Percentiles rank a stretch among this genome's conserved stretches.
These are phyloP conservation scores for Microdochium paspali DNA, from an alignment of 2,329 filamentous ascomycete genomes.

Conservation along the genomic window DNA sequence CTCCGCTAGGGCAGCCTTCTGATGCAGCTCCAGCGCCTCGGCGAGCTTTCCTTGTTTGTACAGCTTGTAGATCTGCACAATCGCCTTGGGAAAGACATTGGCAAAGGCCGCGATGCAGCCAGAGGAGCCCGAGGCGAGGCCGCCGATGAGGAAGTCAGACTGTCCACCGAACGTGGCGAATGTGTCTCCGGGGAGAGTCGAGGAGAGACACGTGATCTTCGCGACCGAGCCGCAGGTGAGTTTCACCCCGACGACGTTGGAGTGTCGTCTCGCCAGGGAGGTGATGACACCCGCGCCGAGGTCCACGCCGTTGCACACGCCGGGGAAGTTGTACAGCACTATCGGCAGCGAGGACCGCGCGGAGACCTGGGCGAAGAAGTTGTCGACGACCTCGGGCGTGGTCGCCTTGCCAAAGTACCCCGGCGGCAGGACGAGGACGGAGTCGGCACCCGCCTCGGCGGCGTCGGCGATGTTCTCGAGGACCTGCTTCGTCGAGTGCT, in stretches of 20 bases:
- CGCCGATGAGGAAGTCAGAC: conserved; percentile 60
- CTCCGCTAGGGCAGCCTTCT: conserved; percentile 55
- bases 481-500: conserved; percentile 55
- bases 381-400: conserved; percentile 43
- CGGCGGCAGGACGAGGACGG: conserved; percentile 50
- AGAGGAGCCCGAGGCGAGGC: conserved; percentile 45
- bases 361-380: conserved; percentile 51
- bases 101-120: conserved; percentile 55
- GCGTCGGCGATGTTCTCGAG: conserved; percentile 52
- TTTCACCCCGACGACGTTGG: conserved; percentile 55
- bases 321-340: conserved; percentile 61
- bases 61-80: conserved; percentile 50
- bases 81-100: conserved; percentile 50
- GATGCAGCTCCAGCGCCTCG: conserved; percentile 52
- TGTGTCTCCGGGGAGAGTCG: conserved; percentile 36
- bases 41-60: conserved; percentile 45
- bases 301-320: conserved; percentile 58
- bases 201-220: conserved; percentile 47
- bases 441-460: conserved; percentile 49
- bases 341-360: conserved; percentile 42
- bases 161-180: conserved; percentile 67
- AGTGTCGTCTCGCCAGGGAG: conserved; percentile 34
- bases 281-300: conserved; percentile 55
- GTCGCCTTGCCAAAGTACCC: conserved; percentile 58
- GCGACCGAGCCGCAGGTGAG: conserved; percentile 55